phyloP scores from a whole-genome alignment of 208 protist genomes.

The Leishmania arabica region DNA sequence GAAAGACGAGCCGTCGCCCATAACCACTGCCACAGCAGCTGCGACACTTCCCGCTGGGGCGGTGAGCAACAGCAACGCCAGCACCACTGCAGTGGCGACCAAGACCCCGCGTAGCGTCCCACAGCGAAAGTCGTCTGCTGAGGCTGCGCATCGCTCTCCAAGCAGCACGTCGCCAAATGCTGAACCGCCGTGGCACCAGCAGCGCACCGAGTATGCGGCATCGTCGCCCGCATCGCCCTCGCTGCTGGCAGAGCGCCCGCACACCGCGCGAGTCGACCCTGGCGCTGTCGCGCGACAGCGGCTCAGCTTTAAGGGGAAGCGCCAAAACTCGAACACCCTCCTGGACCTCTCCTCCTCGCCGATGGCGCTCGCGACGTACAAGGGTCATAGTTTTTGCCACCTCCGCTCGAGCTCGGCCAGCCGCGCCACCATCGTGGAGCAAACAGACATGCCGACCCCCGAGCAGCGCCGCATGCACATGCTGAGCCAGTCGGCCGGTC shows the following conservation, averaged over 20 bases:
- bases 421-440: conserved; percentile 20
- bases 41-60: neutral
- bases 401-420: conserved; percentile 21
- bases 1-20: conserved; percentile 1
- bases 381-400: conserved; percentile 18
- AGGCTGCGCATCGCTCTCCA: neutral
- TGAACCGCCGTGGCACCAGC: conserved; percentile 17
- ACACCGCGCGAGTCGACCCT: conserved; percentile 17
- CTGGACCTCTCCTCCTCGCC: conserved; percentile 14
- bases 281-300: conserved; percentile 18
- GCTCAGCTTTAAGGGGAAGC: conserved; percentile 6
- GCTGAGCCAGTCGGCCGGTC: conserved; percentile 30
- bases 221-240: neutral
- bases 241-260: conserved; percentile 18
- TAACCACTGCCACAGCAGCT: no score
- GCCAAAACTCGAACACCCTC: conserved; percentile 1
- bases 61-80: neutral
- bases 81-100: neutral
- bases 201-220: conserved; percentile 13
- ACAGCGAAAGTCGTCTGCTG: neutral
- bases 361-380: conserved; percentile 6
- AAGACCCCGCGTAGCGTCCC: neutral
- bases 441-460: conserved; percentile 23
- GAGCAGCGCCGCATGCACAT: conserved; percentile 37
- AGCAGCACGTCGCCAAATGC: neutral